Evolutionary conservation across 352 stramenopile genomes (phyloP).

Genomic region (Phytophthora rubi): DNA sequence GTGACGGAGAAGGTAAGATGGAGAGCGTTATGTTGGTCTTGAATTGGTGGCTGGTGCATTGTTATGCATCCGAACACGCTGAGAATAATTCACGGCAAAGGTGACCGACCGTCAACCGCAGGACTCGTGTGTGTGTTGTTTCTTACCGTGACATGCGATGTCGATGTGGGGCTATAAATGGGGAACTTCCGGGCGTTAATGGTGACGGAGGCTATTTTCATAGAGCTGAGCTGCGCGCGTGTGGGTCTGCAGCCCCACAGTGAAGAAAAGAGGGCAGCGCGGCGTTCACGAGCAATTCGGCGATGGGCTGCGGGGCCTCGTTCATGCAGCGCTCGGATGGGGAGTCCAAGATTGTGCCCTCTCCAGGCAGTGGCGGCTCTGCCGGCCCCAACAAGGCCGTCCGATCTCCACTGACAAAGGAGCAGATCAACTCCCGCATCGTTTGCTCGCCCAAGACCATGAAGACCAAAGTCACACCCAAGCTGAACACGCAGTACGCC

Average conservation of each 20-base stretch:
- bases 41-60: too few species aligned
- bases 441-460: conserved; percentile 80
- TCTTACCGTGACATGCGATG: conserved; percentile 9
- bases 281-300: conserved; percentile 3
- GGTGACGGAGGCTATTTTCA: conserved; percentile 25
- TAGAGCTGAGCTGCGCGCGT: conserved; percentile 1
- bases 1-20: background rate
- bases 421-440: conserved; percentile 87
- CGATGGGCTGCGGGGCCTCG: conserved; percentile 77
- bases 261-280: conserved; percentile 15
- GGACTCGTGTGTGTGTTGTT: background rate
- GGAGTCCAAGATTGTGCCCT: conserved; percentile 51
- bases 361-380: conserved; percentile 15
- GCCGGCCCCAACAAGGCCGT: conserved; percentile 39
- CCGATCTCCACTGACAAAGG: conserved; percentile 77
- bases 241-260: conserved; percentile 6
- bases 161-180: conserved; percentile 17
- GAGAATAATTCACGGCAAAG: conserved; percentile 1
- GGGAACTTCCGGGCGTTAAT: background rate
- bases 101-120: background rate
- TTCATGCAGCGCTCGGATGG: conserved; percentile 57
- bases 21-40: background rate
- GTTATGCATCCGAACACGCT: background rate
- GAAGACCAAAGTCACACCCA: conserved; percentile 64
- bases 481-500: conserved; percentile 86